phyloP scores from a whole-genome alignment of 2,329 filamentous ascomycete species.

The Claviceps sp. region DNA sequence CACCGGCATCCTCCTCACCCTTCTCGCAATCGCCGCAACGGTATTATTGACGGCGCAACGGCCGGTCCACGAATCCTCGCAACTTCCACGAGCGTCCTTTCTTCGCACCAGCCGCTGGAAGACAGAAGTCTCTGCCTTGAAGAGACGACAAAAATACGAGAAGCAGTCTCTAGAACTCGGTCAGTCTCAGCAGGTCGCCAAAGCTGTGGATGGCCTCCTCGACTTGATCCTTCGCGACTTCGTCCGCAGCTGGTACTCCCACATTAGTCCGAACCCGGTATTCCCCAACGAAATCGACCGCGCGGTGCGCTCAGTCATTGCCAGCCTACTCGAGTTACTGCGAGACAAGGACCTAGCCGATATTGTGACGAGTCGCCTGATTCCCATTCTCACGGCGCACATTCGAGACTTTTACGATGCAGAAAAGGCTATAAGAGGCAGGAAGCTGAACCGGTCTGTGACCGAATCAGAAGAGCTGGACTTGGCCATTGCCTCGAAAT shows the following conservation, averaged over 20 bases:
- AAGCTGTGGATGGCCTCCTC: constrained; percentile 67
- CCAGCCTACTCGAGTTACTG: constrained; percentile 57
- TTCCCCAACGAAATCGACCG: constrained; percentile 84
- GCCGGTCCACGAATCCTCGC: constrained; percentile 25
- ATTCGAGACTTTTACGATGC: constrained; percentile 85
- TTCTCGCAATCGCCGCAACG: constrained; percentile 41
- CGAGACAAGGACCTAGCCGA: constrained; percentile 72
- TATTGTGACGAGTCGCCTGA: constrained; percentile 64
- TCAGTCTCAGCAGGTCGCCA: constrained; percentile 63
- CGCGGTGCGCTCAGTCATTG: constrained; percentile 59
- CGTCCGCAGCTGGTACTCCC: constrained; percentile 74
- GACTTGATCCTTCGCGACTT: constrained; percentile 71
- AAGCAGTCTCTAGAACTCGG: constrained; percentile 55
- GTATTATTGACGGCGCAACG: constrained; percentile 42
- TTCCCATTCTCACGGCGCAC: constrained; percentile 80
- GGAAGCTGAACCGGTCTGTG: constrained; percentile 74
- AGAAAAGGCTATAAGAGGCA: constrained; percentile 73
- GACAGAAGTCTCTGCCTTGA: constrained; percentile 54
- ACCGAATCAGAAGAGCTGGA: constrained; percentile 96
- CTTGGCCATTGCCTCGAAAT: constrained; percentile 89
- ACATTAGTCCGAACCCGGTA: constrained; percentile 66
- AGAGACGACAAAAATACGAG: constrained; percentile 52
- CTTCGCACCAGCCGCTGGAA: constrained; percentile 52
- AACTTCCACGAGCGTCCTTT: constrained; percentile 42
- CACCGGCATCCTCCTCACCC: constrained; percentile 47